phyloP scores from a whole-genome alignment of 169 alveolate genomes.

The Plasmodium ovale region DNA sequence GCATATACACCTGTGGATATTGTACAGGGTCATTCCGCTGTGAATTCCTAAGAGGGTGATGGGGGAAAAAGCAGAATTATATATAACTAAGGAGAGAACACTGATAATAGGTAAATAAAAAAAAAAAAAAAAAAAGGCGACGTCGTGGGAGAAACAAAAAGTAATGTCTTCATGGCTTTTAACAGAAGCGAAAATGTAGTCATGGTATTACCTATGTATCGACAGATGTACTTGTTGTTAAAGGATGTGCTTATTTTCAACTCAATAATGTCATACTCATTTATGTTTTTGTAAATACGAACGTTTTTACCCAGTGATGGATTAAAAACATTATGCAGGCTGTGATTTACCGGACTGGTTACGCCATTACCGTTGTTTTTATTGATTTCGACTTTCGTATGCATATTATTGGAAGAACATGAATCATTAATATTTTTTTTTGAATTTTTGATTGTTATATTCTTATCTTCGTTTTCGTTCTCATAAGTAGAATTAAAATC shows the following conservation, averaged over 20 bases:
- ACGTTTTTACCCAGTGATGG: conserved; percentile 33
- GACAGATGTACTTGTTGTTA: conserved; percentile 63
- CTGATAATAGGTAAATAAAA: too few relatives aligned
- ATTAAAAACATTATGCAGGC: neutral
- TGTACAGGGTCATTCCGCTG: conserved; percentile 74
- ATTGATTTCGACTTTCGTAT: neutral
- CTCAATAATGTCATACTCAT: conserved; percentile 73
- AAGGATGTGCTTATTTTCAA: conserved; percentile 72
- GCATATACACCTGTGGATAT: conserved; percentile 65
- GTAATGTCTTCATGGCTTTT: too few relatives aligned
- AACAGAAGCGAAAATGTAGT: neutral
- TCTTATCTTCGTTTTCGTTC: neutral
- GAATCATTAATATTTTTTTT: conserved; percentile 8
- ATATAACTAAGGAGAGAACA: too few relatives aligned
- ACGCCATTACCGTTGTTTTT: conserved; percentile 4
- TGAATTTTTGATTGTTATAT: neutral
- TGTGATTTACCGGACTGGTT: conserved; percentile 10
- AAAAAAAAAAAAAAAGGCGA: neutral
- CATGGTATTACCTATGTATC: conserved; percentile 64
- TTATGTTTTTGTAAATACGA: conserved; percentile 74
- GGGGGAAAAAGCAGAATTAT: neutral
- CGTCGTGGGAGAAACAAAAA: too few relatives aligned
- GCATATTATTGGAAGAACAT: conserved; percentile 13
- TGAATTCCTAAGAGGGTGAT: conserved; percentile 31
- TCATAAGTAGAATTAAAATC: conserved; percentile 17